phyloP scores from a whole-genome alignment of 768 basidiomycete genomes.

The Lentinula edodes region DNA sequence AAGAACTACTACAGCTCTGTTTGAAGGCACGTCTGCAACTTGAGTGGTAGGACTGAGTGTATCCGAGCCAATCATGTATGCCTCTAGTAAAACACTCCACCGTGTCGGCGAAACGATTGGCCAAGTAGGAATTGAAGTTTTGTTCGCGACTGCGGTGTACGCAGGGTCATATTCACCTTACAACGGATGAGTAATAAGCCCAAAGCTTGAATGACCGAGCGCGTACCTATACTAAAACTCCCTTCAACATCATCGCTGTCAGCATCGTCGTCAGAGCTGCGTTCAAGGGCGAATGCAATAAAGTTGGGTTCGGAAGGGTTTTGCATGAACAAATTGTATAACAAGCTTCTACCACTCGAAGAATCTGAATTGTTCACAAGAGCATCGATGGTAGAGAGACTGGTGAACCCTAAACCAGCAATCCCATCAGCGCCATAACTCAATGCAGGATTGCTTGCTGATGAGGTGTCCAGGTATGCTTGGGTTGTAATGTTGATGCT shows the following conservation, averaged over 20 bases:
- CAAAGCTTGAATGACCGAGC: background rate
- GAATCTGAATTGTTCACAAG: conserved; percentile 51
- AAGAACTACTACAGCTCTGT: conserved; percentile 69
- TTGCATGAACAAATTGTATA: conserved; percentile 70
- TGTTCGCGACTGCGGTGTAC: conserved; percentile 56
- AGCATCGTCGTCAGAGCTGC: conserved; percentile 44
- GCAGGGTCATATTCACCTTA: conserved; percentile 62
- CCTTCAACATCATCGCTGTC: conserved; percentile 60
- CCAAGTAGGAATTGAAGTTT: conserved; percentile 65
- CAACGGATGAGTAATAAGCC: background rate
- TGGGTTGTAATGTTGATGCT: conserved; percentile 65
- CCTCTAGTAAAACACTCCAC: conserved; percentile 78
- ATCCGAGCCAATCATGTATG: conserved; percentile 53
- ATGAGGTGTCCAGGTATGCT: conserved; percentile 61
- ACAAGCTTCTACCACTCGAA: conserved; percentile 58
- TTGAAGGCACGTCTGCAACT: conserved; percentile 53
- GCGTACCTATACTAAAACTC: conserved; percentile 64
- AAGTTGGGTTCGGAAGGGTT: conserved; percentile 73
- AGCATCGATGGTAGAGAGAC: conserved; percentile 67
- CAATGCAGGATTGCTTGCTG: conserved; percentile 67
- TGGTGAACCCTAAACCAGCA: conserved; percentile 72
- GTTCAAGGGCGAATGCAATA: conserved; percentile 70
- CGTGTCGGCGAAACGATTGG: conserved; percentile 56
- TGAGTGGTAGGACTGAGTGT: conserved; percentile 47
- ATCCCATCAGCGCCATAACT: conserved; percentile 69